Evolutionary conservation across 257 asterid genomes (phyloP).

Genomic region (Fraxinus quadrangulata): DNA sequence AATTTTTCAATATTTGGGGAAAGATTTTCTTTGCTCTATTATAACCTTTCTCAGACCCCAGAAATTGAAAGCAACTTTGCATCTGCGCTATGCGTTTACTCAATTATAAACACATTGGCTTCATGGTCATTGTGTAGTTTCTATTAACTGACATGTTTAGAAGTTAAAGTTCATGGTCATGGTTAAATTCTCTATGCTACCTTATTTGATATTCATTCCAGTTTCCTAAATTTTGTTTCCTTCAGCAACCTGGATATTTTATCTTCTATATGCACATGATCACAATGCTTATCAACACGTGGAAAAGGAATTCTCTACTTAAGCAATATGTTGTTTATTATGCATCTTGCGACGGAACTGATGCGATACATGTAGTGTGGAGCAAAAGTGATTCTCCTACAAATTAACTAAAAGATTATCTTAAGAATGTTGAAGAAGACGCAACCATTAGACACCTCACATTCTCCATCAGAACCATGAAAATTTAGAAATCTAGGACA

Average conservation of each 20-base stretch:
- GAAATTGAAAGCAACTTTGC: neutral
- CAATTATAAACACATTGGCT: neutral
- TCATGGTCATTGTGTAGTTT: too few species aligned
- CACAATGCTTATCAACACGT: slow-evolving; percentile 63
- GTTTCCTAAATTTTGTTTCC: neutral
- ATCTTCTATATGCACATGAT: slow-evolving; percentile 34
- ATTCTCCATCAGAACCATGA: too few species aligned
- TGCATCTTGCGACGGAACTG: slow-evolving; percentile 60
- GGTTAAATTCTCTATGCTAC: too few species aligned
- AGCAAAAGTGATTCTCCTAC: slow-evolving; percentile 59
- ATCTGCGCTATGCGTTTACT: neutral
- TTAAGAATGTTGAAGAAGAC: slow-evolving; percentile 43
- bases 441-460: neutral
- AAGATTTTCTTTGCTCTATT: neutral
- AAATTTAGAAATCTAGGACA: too few species aligned
- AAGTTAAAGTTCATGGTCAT: too few species aligned
- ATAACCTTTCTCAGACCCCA: neutral
- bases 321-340: slow-evolving; percentile 70
- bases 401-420: slow-evolving; percentile 35
- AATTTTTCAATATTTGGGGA: neutral
- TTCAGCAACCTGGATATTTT: neutral
- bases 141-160: too few species aligned
- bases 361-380: slow-evolving; percentile 60
- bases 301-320: slow-evolving; percentile 60
- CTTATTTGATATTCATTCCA: too few species aligned